Conservation (phyloP, 495 filamentous ascomycete genomes). For the Neurospora pannonica region DNA sequence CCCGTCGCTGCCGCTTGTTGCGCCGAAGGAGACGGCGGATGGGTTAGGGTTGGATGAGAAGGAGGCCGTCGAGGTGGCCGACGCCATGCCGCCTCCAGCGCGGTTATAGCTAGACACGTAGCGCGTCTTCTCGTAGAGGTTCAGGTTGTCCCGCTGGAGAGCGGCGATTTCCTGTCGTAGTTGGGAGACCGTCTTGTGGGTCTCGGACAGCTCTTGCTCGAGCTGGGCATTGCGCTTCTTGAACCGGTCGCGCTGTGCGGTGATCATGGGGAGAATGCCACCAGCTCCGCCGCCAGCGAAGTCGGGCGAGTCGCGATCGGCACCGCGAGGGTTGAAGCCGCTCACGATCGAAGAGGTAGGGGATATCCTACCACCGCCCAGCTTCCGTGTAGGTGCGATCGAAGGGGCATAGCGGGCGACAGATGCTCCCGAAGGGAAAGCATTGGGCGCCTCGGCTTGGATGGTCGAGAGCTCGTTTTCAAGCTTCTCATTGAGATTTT, state of each 20-base stretch:
- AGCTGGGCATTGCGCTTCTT: conserved; percentile 91
- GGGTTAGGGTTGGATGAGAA: conserved; percentile 66
- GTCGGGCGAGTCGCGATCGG: conserved; percentile 52
- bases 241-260: conserved; percentile 95
- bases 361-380: conserved; percentile 60
- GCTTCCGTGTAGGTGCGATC: conserved; percentile 46
- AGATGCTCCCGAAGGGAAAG: conserved; percentile 78
- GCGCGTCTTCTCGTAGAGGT: conserved; percentile 94
- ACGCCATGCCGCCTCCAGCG: conserved; percentile 46
- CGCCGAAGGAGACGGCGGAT: conserved; percentile 51
- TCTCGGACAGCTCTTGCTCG: conserved; percentile 79
- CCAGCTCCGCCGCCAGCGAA: conserved; percentile 66
- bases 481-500: conserved; percentile 74
- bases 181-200: conserved; percentile 71
- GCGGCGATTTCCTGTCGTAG: conserved; percentile 85
- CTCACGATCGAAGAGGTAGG: conserved; percentile 97
- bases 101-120: conserved; percentile 91
- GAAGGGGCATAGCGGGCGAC: conserved; percentile 80
- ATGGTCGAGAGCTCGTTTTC: conserved; percentile 86
- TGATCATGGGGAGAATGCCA: conserved; percentile 95
- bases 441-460: conserved; percentile 73
- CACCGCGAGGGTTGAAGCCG: conserved; percentile 63
- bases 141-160: conserved; percentile 91
- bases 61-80: conserved; percentile 61
- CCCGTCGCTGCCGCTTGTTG: conserved; percentile 15